These are phyloP conservation scores for Eutrema japonicum DNA, from an alignment of 345 rosid genomes.

Conservation along the genomic window DNA sequence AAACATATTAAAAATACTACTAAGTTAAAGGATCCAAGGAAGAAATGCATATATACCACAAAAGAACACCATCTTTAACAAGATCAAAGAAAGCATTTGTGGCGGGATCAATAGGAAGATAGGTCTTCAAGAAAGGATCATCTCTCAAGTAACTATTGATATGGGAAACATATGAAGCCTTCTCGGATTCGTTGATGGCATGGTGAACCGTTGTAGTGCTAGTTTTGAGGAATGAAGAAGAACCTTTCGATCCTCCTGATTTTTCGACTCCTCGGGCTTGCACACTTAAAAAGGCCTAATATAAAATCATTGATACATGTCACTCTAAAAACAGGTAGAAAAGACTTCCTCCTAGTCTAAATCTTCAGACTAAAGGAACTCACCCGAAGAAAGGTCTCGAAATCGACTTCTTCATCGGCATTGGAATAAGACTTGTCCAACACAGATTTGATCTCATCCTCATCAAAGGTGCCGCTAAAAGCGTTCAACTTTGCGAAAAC, in stretches of 20 bases:
- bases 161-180: conserved; percentile 90
- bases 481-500: conserved; percentile 70
- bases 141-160: conserved; percentile 78
- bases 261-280: conserved; percentile 62
- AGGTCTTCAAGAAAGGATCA: conserved; percentile 79
- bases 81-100: conserved; percentile 89
- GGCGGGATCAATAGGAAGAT: conserved; percentile 79
- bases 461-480: conserved; percentile 61
- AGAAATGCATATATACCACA: conserved; percentile 58
- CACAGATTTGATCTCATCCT: conserved; percentile 67
- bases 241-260: conserved; percentile 59
- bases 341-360: not conserved
- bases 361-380: conserved; percentile 16
- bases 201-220: conserved; percentile 91
- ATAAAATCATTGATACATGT: not conserved
- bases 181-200: conserved; percentile 84
- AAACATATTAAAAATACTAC: too few species aligned
- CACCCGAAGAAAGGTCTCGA: conserved; percentile 88
- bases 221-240: conserved; percentile 79
- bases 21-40: not conserved
- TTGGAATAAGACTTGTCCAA: conserved; percentile 55
- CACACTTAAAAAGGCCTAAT: conserved; percentile 71
- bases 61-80: conserved; percentile 88
- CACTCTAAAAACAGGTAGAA: not conserved
- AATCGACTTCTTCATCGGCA: conserved; percentile 70